Conservation (phyloP, 352 stramenopile genomes). For the Pythium aphanidermatum region DNA sequence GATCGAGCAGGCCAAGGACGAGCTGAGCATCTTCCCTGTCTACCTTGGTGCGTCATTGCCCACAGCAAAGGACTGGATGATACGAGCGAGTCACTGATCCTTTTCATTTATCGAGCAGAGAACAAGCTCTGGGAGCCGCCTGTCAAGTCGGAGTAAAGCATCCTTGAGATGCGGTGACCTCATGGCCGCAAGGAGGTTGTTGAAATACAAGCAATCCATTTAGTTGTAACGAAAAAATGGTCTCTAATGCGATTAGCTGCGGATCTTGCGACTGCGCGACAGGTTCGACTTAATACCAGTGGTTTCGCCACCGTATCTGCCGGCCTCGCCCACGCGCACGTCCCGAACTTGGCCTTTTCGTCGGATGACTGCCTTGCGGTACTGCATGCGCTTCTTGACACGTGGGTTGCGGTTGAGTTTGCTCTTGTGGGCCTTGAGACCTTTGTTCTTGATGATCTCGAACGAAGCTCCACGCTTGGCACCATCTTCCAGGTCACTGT, state of each 20-base stretch:
- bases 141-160: slow-evolving; percentile 33
- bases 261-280: slow-evolving; percentile 86
- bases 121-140: slow-evolving; percentile 85
- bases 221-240: slow-evolving; percentile 4
- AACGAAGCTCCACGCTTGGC: slow-evolving; percentile 90
- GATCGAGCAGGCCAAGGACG: slow-evolving; percentile 83
- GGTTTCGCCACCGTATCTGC: slow-evolving; percentile 84
- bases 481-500: slow-evolving; percentile 69
- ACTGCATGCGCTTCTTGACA: slow-evolving; percentile 98
- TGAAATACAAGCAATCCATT: slow-evolving; percentile 20
- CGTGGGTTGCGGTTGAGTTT: slow-evolving; percentile 98
- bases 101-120: slow-evolving; percentile 26
- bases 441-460: slow-evolving; percentile 98
- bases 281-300: slow-evolving; percentile 90
- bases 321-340: slow-evolving; percentile 78
- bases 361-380: slow-evolving; percentile 95
- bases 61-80: background rate
- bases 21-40: slow-evolving; percentile 79
- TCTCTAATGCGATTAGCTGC: slow-evolving; percentile 40
- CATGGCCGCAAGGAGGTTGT: background rate
- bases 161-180: background rate
- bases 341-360: slow-evolving; percentile 97
- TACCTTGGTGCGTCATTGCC: slow-evolving; percentile 57
- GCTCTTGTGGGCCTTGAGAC: slow-evolving; percentile 96
- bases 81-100: background rate